Percentiles rank a stretch among this genome's conserved stretches.
Conservation (phyloP, 2,329 filamentous ascomycete species). For the Myrmaecium sp. region DNA sequence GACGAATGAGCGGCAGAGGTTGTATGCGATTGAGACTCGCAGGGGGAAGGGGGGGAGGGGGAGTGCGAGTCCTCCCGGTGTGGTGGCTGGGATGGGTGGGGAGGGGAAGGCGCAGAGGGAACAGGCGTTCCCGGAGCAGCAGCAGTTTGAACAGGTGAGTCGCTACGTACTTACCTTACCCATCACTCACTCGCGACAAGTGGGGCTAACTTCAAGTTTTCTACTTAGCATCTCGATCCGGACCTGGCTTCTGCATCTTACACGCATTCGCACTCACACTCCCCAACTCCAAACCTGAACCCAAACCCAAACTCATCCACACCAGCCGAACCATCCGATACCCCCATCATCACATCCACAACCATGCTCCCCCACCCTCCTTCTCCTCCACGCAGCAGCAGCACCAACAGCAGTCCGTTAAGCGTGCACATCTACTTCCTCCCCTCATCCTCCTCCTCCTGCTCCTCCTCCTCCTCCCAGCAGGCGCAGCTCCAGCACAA, state of each 20-base stretch:
- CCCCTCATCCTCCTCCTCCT: slow-evolving; percentile 1
- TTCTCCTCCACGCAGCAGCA: neutral
- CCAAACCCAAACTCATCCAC: neutral
- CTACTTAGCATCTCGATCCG: too few relatives aligned
- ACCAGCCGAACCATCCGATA: neutral
- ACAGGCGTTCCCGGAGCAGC: slow-evolving; percentile 1
- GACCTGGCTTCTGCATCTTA: too few relatives aligned
- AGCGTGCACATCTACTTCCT: neutral
- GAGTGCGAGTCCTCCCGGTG: slow-evolving; percentile 11
- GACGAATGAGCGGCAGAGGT: slow-evolving; percentile 40
- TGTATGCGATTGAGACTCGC: slow-evolving; percentile 39
- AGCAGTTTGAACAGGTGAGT: neutral
- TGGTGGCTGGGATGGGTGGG: slow-evolving; percentile 6
- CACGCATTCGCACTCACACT: too few relatives aligned
- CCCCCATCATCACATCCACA: neutral
- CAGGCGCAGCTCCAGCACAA: neutral
- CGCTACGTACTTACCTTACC: too few relatives aligned
- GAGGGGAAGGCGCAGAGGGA: slow-evolving; percentile 4
- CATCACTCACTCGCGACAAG: too few relatives aligned
- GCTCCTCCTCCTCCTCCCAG: slow-evolving; percentile 1
- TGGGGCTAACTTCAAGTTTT: too few relatives aligned
- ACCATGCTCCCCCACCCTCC: neutral
- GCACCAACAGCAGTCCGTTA: slow-evolving; percentile 2
- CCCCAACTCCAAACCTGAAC: neutral
- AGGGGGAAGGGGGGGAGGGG: slow-evolving; percentile 27